Base-by-base conservation (phyloP, 306 rosid species). In the Abrus precatorius region DNA sequence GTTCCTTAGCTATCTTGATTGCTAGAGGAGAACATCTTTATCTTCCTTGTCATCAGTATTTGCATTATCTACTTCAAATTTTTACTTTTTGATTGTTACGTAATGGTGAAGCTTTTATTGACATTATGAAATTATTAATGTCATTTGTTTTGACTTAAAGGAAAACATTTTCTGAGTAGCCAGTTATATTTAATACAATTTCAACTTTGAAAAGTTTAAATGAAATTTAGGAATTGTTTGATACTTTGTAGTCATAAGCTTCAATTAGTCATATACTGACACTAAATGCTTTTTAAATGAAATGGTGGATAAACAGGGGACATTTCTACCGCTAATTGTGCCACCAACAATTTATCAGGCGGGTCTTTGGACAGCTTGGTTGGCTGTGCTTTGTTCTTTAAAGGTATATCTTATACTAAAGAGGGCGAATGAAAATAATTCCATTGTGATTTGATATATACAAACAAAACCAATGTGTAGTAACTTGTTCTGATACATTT, bases 331-430 rank as follows among this genome's bases (percentile, higher is more conserved):
- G 12, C 78, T 96, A 70, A 91, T 96, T 85, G 84, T 96, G 84
- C 98, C 97, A 49, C 91, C 97, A 75, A 88, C 97, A 63, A 76
- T 92, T 83, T 93, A 90, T 88, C 97, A 92, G 63, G 91, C 91
- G 0, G 92, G 94, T 78, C 85, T 96, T 73, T 96, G 99, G 99
- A 85, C 97, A 59, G 73, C 89, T 75, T 96, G 99, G 99, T 66
- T 96, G 92, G 85, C 86, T 68, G 93, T 96, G 83, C 88, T 96
- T 70, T 93, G 99, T 77, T 89, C 93, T 71, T 85, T 96, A 71
- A 93, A 96, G 99, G 99, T 93, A 91, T 54, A 55, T 80, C 63
- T 57, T 74, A 65, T 72, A 28, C 56, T 78, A 53, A 59, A 61
- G 43, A 67, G 72, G 53, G 54, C 52, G 52, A 12, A 12, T 44